phyloP scores from a whole-genome alignment of 1,284 basidiomycete species.

The Cryptococcus sp. region DNA sequence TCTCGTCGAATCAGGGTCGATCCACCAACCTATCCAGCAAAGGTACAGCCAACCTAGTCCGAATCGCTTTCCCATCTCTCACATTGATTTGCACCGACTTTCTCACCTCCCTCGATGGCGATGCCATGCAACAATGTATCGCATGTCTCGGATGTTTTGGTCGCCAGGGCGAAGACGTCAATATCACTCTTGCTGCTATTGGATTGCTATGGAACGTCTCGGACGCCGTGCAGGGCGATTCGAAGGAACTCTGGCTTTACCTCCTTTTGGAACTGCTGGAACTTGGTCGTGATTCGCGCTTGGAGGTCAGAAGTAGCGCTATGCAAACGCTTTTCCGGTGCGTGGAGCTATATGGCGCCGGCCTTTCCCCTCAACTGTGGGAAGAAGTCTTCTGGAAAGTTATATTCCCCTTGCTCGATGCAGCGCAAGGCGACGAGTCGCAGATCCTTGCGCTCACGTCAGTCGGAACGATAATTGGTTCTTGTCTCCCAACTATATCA shows the following conservation, averaged over 20 bases:
- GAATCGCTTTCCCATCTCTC: conserved; percentile 87
- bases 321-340: conserved; percentile 94
- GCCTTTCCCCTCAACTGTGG: conserved; percentile 78
- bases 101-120: conserved; percentile 73
- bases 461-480: conserved; percentile 77
- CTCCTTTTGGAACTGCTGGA: conserved; percentile 79
- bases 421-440: conserved; percentile 75
- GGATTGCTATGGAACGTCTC: conserved; percentile 91
- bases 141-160: conserved; percentile 87
- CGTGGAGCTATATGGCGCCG: conserved; percentile 86
- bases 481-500: conserved; percentile 72
- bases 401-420: conserved; percentile 81
- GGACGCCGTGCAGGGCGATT: conserved; percentile 80
- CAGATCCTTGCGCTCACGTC: conserved; percentile 83
- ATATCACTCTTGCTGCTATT: conserved; percentile 89
- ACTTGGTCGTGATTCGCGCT: conserved; percentile 75
- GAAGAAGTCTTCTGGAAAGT: conserved; percentile 83
- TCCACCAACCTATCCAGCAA: conserved; percentile 24
- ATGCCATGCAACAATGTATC: conserved; percentile 84
- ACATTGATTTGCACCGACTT: conserved; percentile 90
- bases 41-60: conserved; percentile 50
- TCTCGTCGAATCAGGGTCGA: conserved; percentile 15
- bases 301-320: conserved; percentile 87
- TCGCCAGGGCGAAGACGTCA: conserved; percentile 82
- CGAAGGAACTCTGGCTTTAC: conserved; percentile 87